Percentiles rank a stretch among this genome's conserved stretches.
Conservation (phyloP, 2,329 filamentous ascomycete species). For the Exophiala oligosperma region DNA sequence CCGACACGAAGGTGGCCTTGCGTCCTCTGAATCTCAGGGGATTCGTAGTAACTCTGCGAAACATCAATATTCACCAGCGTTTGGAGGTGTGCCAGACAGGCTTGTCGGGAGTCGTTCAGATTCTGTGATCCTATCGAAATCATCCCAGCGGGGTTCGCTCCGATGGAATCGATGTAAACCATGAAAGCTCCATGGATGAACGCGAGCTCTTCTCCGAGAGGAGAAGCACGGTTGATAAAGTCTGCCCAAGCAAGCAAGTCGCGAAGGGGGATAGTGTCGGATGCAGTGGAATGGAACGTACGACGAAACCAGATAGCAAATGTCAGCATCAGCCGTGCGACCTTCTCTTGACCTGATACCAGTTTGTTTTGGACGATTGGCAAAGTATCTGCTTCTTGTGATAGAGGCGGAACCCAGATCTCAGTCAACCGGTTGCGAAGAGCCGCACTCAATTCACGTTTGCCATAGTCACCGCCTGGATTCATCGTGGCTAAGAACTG, state of each 20-base stretch:
- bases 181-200: constrained; percentile 86
- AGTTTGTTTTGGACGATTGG: constrained; percentile 84
- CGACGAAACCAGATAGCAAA: constrained; percentile 94
- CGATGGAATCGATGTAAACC: constrained; percentile 92
- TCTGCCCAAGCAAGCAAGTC: constrained; percentile 92
- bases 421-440: constrained; percentile 96
- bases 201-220: constrained; percentile 49
- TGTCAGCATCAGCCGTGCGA: constrained; percentile 70
- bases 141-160: constrained; percentile 89
- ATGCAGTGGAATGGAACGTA: constrained; percentile 71
- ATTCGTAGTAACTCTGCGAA: constrained; percentile 62
- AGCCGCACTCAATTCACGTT: constrained; percentile 93
- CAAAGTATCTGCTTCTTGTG: constrained; percentile 79
- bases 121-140: constrained; percentile 70
- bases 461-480: constrained; percentile 95
- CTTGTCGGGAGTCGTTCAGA: constrained; percentile 68
- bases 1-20: constrained; percentile 64
- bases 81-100: constrained; percentile 72
- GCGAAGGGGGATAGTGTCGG: constrained; percentile 81
- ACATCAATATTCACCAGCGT: constrained; percentile 67
- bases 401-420: constrained; percentile 93
- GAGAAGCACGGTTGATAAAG: constrained; percentile 73
- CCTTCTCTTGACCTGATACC: constrained; percentile 51
- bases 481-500: constrained; percentile 99
- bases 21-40: constrained; percentile 59